These are phyloP conservation scores for Tetraselmis striata DNA, from an alignment of 139 green algal genomes.

Conservation along the genomic window DNA sequence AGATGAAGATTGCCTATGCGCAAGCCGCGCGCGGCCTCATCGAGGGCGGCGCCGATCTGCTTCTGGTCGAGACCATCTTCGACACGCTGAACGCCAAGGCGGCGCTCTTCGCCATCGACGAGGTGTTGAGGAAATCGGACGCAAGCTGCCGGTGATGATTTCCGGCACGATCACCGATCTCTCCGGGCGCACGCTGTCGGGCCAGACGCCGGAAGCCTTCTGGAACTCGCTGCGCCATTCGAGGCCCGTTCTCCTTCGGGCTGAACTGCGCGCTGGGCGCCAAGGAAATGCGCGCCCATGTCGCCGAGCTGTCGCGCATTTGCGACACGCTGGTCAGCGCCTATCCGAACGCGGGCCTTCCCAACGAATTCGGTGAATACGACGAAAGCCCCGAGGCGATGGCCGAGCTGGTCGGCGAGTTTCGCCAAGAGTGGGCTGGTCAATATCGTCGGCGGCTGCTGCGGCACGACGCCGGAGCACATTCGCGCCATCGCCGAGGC, in stretches of 20 bases:
- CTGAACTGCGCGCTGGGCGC: constrained; percentile 97
- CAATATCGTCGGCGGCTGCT: constrained; percentile 94
- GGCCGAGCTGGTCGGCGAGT: constrained; percentile 80
- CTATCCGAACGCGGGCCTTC: constrained; percentile 96
- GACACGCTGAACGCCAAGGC: constrained; percentile 44
- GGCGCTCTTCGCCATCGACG: constrained; percentile 37
- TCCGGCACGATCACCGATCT: constrained; percentile 36
- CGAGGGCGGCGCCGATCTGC: constrained; percentile 26
- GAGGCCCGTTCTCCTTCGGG: constrained; percentile 84
- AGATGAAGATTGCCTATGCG: constrained; percentile 29
- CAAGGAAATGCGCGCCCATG: constrained; percentile 88
- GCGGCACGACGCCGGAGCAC: constrained; percentile 84
- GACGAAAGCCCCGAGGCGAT: constrained; percentile 91
- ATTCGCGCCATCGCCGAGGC: constrained; percentile 75
- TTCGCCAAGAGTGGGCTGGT: constrained; percentile 87
- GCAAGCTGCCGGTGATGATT: constrained; percentile 22
- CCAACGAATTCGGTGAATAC: constrained; percentile 97
- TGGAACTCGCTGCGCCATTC: constrained; percentile 90
- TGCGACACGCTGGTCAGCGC: constrained; percentile 92
- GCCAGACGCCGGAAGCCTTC: constrained; percentile 98
- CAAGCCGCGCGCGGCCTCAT: constrained; percentile 25
- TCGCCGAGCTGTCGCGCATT: constrained; percentile 78
- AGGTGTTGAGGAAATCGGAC: constrained; percentile 69
- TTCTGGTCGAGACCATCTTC: constrained; percentile 41
- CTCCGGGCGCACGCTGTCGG: constrained; percentile 45